Percentiles rank a stretch among this genome's conserved stretches.
phyloP scores from a whole-genome alignment of 2,329 filamentous ascomycete species.

The Aspergillus pseudoterreus region DNA sequence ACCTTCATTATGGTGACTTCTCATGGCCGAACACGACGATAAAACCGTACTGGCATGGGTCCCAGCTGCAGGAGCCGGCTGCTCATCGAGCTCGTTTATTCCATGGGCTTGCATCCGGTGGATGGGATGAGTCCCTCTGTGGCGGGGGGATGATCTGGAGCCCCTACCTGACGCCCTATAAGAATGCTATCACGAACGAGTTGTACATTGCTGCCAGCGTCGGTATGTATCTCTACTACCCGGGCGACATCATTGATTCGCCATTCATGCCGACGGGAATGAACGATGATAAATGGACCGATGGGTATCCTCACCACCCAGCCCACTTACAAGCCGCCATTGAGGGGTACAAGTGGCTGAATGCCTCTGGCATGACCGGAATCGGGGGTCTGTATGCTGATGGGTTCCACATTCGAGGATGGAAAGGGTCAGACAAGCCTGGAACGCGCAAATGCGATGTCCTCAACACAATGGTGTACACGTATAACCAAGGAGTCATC shows the following conservation, averaged over 20 bases:
- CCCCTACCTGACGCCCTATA: slow-evolving; percentile 75
- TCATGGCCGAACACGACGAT: slow-evolving; percentile 19
- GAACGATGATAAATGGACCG: slow-evolving; percentile 22
- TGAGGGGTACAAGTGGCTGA: slow-evolving; percentile 77
- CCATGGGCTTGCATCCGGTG: slow-evolving; percentile 72
- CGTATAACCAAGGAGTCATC: slow-evolving; percentile 92
- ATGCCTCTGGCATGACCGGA: slow-evolving; percentile 76
- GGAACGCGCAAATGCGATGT: slow-evolving; percentile 72
- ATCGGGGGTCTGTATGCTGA: slow-evolving; percentile 71
- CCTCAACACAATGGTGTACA: slow-evolving; percentile 85
- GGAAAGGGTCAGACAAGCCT: slow-evolving; percentile 51
- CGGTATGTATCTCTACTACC: slow-evolving; percentile 85
- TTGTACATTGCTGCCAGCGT: slow-evolving; percentile 81
- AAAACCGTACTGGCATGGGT: slow-evolving; percentile 64
- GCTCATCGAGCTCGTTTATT: slow-evolving; percentile 80
- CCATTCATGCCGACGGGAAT: slow-evolving; percentile 53
- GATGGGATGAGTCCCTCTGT: slow-evolving; percentile 80
- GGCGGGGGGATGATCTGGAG: slow-evolving; percentile 91
- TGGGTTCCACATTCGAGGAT: slow-evolving; percentile 79
- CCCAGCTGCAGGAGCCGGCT: slow-evolving; percentile 70
- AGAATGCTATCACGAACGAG: slow-evolving; percentile 95
- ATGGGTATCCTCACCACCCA: slow-evolving; percentile 50
- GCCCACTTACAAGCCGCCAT: slow-evolving; percentile 70
- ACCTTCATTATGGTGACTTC: slow-evolving; percentile 52
- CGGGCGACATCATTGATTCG: slow-evolving; percentile 70